Conservation (phyloP, 31 red algal species). For the Bonnemaisonia californica region DNA sequence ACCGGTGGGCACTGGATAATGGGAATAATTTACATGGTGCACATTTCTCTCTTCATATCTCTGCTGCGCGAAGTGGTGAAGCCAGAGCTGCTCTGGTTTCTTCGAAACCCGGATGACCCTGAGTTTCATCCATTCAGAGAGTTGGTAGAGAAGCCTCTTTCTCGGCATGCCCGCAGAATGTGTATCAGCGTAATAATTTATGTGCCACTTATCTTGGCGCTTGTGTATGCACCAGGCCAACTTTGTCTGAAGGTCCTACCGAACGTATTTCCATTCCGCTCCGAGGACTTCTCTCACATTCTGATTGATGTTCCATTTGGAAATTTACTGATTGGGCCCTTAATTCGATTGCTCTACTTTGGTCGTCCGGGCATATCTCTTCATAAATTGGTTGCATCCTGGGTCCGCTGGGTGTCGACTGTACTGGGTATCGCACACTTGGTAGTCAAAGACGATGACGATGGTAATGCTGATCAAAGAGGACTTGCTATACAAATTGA, state of each 20-base stretch:
- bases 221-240: slow-evolving; percentile 70
- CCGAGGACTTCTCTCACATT: slow-evolving; percentile 66
- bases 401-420: slow-evolving; percentile 52
- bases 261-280: slow-evolving; percentile 76
- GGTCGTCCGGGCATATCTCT: slow-evolving; percentile 50
- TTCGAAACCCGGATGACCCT: slow-evolving; percentile 91
- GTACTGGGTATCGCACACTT: slow-evolving; percentile 69
- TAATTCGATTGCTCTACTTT: slow-evolving; percentile 68
- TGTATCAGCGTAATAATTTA: slow-evolving; percentile 80
- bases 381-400: slow-evolving; percentile 30
- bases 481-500: no score
- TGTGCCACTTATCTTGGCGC: slow-evolving; percentile 72
- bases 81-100: slow-evolving; percentile 86
- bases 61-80: slow-evolving; percentile 71
- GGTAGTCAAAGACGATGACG: slow-evolving; percentile 70
- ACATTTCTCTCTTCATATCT: slow-evolving; percentile 83
- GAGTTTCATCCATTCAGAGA: slow-evolving; percentile 93
- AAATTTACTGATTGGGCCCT: slow-evolving; percentile 72
- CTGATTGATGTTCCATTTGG: slow-evolving; percentile 79
- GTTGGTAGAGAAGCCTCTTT: slow-evolving; percentile 88
- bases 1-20: slow-evolving; percentile 77
- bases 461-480: slow-evolving; percentile 7
- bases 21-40: slow-evolving; percentile 91
- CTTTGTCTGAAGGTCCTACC: slow-evolving; percentile 59
- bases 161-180: slow-evolving; percentile 80